Evolutionary conservation across 768 basidiomycete species (phyloP).

Genomic region (Russula griseocarnosa): DNA sequence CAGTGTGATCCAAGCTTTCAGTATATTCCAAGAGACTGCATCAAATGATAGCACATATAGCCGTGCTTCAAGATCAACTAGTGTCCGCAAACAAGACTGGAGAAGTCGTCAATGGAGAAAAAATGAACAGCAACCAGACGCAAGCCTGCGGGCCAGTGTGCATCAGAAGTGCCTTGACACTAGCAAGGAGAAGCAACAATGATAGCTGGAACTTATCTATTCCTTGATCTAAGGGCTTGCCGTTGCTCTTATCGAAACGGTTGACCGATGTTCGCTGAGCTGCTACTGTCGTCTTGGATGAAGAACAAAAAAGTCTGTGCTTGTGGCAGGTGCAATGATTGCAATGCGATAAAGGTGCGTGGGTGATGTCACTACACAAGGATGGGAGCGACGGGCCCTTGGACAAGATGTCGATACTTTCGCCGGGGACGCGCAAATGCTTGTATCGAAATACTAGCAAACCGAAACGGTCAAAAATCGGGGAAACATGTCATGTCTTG

Average conservation of each 20-base stretch:
- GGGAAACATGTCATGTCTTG: constrained; percentile 8
- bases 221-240: constrained; percentile 1
- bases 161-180: neutral
- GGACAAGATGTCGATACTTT: neutral
- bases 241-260: neutral
- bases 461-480: constrained; percentile 19
- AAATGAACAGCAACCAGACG: neutral
- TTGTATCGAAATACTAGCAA: constrained; percentile 1
- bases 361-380: neutral
- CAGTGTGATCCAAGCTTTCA: constrained; percentile 20
- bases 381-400: neutral
- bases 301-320: neutral
- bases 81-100: neutral
- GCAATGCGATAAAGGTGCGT: neutral
- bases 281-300: no score
- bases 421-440: neutral
- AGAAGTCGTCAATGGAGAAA: neutral
- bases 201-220: neutral
- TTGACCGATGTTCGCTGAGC: neutral
- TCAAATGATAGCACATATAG: constrained; percentile 13
- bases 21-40: constrained; percentile 3
- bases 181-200: neutral
- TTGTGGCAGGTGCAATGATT: neutral
- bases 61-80: constrained; percentile 13
- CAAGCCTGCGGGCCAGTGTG: neutral